Evolutionary conservation across 2,329 filamentous ascomycete genomes (phyloP).

Genomic region (Pyrenophora teres): DNA sequence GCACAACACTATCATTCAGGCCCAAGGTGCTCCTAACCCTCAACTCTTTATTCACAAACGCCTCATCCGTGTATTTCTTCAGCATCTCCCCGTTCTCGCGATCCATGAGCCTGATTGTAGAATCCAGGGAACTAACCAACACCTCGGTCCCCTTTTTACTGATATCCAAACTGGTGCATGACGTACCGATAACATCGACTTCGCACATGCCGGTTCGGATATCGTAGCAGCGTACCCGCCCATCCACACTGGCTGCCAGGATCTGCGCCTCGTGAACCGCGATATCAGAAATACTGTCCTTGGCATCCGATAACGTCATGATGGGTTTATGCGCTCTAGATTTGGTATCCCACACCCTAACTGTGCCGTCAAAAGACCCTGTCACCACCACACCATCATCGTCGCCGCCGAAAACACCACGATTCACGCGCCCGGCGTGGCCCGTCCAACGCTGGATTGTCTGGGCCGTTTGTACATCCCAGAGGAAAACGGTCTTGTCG

Average conservation of each 20-base stretch:
- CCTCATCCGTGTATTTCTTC: constrained; percentile 67
- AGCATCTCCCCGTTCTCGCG: constrained; percentile 73
- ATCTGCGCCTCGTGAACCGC: constrained; percentile 58
- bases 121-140: constrained; percentile 77
- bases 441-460: constrained; percentile 77
- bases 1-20: constrained; percentile 73
- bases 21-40: constrained; percentile 78
- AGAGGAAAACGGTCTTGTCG: constrained; percentile 88
- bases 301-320: constrained; percentile 73
- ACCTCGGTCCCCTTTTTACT: constrained; percentile 75
- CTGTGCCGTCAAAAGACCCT: constrained; percentile 74
- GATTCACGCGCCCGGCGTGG: constrained; percentile 76
- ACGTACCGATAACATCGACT: constrained; percentile 48
- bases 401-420: constrained; percentile 77
- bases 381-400: constrained; percentile 74
- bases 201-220: constrained; percentile 71
- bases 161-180: constrained; percentile 75
- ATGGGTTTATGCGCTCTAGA: constrained; percentile 62
- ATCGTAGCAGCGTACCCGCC: constrained; percentile 80
- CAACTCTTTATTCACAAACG: constrained; percentile 68
- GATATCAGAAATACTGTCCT: constrained; percentile 65
- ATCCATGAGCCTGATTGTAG: constrained; percentile 79
- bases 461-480: constrained; percentile 84
- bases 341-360: constrained; percentile 65
- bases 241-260: constrained; percentile 80